Evolutionary conservation across 345 rosid species (phyloP).

Genomic region (Angophora floribunda): DNA sequence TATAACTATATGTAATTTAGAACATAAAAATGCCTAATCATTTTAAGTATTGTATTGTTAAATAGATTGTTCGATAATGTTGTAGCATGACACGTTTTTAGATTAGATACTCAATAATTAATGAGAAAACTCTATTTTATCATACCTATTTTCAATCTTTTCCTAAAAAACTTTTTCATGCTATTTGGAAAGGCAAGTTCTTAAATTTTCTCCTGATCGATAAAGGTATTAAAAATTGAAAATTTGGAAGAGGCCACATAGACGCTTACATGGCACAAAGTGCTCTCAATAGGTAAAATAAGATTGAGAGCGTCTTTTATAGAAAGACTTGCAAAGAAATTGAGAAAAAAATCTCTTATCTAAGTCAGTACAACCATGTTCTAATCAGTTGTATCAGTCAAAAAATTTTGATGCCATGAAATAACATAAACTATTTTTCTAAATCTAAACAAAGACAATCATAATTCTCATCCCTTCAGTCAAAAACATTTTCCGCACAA

Average conservation of each 20-base stretch:
- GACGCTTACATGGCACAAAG: too few relatives aligned
- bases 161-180: not conserved
- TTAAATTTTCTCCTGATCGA: not conserved
- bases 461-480: not conserved
- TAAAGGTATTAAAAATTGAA: not conserved
- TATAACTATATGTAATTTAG: not conserved
- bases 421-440: not conserved
- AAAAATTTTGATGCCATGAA: not conserved
- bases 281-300: too few relatives aligned
- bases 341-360: not conserved
- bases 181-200: not conserved
- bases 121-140: not conserved
- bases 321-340: not conserved
- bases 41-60: not conserved
- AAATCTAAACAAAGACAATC: not conserved
- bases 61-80: not conserved
- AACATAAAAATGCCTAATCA: not conserved
- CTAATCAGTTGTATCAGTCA: not conserved
- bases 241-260: not conserved
- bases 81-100: not conserved
- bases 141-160: not conserved
- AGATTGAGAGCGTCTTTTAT: not conserved
- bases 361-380: not conserved
- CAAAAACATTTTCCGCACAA: not conserved
- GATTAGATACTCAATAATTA: not conserved